A percentile compares a stretch with the other conserved stretches of the same genome.
These are phyloP conservation scores for Papiliotrema laurentii DNA, from an alignment of 1,284 basidiomycete species.

Conservation along the genomic window DNA sequence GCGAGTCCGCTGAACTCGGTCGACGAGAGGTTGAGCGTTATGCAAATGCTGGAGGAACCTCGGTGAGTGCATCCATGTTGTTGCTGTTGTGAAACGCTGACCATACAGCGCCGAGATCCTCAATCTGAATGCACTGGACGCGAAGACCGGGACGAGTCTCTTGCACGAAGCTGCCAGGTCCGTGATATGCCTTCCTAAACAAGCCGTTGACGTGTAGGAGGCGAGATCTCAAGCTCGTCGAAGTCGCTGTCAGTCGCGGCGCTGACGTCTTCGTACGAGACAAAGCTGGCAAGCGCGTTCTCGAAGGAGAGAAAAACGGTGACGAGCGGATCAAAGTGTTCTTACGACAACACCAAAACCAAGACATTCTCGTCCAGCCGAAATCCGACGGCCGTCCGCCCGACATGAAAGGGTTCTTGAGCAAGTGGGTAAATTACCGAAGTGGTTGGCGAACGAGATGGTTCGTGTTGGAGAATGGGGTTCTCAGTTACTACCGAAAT, in stretches of 20 bases:
- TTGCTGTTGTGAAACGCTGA: constrained; percentile 13
- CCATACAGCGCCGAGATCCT: constrained; percentile 33
- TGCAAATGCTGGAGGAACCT: constrained; percentile 54
- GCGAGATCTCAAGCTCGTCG: constrained; percentile 75
- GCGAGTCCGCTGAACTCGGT: constrained; percentile 54
- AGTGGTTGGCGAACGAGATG: constrained; percentile 85
- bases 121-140: constrained; percentile 57
- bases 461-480: constrained; percentile 87
- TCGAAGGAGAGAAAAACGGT: constrained; percentile 59
- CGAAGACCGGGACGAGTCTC: constrained; percentile 69
- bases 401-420: constrained; percentile 61
- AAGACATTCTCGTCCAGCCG: constrained; percentile 54
- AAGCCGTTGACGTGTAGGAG: constrained; percentile 42
- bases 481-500: constrained; percentile 75
- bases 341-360: constrained; percentile 76
- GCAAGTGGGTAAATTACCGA: constrained; percentile 47
- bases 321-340: constrained; percentile 76
- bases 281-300: constrained; percentile 66
- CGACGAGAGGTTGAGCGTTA: constrained; percentile 38
- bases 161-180: constrained; percentile 78
- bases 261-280: constrained; percentile 89
- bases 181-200: constrained; percentile 1
- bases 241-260: constrained; percentile 75
- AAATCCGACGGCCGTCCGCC: constrained; percentile 54
- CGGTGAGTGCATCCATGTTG: constrained; percentile 57